Evolutionary conservation across 805 yeast genomes (phyloP).

Genomic region (Saturnispora galanensis): DNA sequence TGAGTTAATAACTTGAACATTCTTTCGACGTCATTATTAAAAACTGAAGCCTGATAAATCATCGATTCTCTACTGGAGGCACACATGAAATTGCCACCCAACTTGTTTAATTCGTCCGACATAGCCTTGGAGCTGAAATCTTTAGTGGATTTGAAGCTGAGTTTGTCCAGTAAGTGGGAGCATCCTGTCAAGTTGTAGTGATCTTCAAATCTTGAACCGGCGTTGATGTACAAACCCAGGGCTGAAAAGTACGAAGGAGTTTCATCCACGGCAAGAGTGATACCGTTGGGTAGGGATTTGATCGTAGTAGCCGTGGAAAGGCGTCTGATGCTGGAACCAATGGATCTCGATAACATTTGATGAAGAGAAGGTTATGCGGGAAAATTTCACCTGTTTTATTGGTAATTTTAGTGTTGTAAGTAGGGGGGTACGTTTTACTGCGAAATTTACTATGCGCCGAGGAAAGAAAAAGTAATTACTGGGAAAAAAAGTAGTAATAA

Average conservation of each 20-base stretch:
- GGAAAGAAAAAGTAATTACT: not conserved
- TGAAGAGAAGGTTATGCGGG: not conserved
- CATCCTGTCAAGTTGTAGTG: conserved; percentile 50
- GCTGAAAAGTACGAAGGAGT: conserved; percentile 89
- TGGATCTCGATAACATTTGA: too few species aligned
- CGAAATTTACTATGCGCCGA: not conserved
- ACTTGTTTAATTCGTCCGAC: conserved; percentile 60
- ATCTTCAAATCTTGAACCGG: conserved; percentile 81
- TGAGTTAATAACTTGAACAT: conserved; percentile 73
- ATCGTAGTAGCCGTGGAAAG: conserved; percentile 14
- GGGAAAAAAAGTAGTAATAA: too few species aligned
- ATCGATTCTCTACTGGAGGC: conserved; percentile 86
- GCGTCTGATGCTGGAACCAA: too few species aligned
- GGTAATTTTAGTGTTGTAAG: too few species aligned
- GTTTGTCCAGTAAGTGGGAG: conserved; percentile 74
- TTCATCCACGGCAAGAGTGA: conserved; percentile 74
- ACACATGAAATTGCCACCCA: conserved; percentile 94
- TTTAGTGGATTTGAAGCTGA: conserved; percentile 71
- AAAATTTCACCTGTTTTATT: too few species aligned
- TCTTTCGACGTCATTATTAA: conserved; percentile 70
- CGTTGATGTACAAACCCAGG: conserved; percentile 78
- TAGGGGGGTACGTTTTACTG: too few species aligned
- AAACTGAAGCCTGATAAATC: conserved; percentile 90
- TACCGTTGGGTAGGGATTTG: conserved; percentile 56
- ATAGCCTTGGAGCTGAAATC: conserved; percentile 53